These are phyloP conservation scores for Margaritispora aquatica DNA, from an alignment of 495 filamentous ascomycete species.

Conservation along the genomic window DNA sequence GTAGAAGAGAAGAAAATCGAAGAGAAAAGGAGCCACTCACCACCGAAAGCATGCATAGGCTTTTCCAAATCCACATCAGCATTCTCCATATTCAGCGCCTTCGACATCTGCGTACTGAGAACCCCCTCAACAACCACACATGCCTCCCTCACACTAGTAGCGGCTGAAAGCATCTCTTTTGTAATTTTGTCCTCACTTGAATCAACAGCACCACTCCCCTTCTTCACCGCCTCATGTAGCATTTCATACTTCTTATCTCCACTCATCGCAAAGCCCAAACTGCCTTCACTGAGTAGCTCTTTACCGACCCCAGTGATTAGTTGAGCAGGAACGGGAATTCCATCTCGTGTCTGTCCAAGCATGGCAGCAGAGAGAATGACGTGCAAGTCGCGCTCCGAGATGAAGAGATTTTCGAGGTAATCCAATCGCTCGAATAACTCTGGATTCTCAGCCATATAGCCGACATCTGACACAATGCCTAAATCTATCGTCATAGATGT, in stretches of 20 bases:
- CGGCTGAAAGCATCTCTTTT: neutral
- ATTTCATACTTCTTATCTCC: slow-evolving; percentile 4
- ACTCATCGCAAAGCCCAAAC: slow-evolving; percentile 1
- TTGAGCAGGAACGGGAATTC: neutral
- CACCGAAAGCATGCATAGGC: slow-evolving; percentile 8
- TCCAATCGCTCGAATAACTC: slow-evolving; percentile 4
- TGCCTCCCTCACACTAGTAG: neutral
- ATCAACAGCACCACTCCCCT: neutral
- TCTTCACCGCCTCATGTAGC: neutral
- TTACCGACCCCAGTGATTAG: slow-evolving; percentile 8
- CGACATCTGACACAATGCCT: slow-evolving; percentile 33
- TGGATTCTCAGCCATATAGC: slow-evolving; percentile 15
- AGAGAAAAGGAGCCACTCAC: neutral
- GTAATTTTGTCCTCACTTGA: neutral
- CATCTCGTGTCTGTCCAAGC: slow-evolving; percentile 3
- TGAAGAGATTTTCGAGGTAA: slow-evolving; percentile 7
- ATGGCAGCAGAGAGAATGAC: slow-evolving; percentile 3
- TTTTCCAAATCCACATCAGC: slow-evolving; percentile 9
- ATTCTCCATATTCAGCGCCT: slow-evolving; percentile 6
- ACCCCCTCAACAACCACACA: slow-evolving; percentile 1
- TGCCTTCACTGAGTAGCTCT: slow-evolving; percentile 5
- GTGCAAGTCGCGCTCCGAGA: slow-evolving; percentile 6
- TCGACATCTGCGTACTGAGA: neutral
- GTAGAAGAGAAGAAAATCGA: too few species aligned
- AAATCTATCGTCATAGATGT: slow-evolving; percentile 46